A percentile compares a stretch with the other conserved stretches of the same genome.
These are phyloP conservation scores for Eimeria mitis DNA, from an alignment of 169 alveolate genomes.

Conservation along the genomic window DNA sequence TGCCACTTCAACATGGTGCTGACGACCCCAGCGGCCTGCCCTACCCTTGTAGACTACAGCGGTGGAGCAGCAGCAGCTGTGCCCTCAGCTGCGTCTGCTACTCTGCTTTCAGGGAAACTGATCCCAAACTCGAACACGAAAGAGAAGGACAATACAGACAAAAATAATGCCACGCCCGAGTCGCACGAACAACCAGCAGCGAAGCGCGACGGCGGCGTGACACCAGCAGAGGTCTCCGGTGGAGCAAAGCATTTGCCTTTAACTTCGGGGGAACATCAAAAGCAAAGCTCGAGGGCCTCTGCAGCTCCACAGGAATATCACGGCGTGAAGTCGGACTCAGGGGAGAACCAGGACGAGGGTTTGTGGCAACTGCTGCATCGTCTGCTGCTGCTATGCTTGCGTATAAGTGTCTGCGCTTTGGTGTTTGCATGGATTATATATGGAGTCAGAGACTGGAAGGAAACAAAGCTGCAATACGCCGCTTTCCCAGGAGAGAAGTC, in stretches of 20 bases:
- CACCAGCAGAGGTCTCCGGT: background rate
- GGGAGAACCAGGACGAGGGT: background rate
- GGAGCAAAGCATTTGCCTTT: background rate
- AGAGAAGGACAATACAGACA: background rate
- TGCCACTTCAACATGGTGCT: conserved; percentile 21
- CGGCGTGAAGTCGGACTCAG: background rate
- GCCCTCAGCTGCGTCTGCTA: background rate
- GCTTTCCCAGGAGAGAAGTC: background rate
- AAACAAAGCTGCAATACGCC: conserved; percentile 24
- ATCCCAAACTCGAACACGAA: background rate
- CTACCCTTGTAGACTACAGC: conserved; percentile 1
- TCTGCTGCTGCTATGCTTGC: background rate
- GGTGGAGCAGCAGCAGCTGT: background rate
- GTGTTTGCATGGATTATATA: conserved; percentile 39
- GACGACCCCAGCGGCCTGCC: conserved; percentile 46
- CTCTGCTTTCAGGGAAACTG: background rate
- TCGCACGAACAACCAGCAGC: background rate
- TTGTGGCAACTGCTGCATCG: background rate
- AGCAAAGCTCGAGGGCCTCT: background rate
- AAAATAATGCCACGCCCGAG: background rate
- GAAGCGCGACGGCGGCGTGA: background rate
- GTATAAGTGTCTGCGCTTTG: background rate
- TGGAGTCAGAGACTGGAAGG: conserved; percentile 27
- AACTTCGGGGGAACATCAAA: background rate
- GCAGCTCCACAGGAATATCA: background rate